phyloP scores from a whole-genome alignment of 1,284 basidiomycete species.

The Ustilago trichophora region DNA sequence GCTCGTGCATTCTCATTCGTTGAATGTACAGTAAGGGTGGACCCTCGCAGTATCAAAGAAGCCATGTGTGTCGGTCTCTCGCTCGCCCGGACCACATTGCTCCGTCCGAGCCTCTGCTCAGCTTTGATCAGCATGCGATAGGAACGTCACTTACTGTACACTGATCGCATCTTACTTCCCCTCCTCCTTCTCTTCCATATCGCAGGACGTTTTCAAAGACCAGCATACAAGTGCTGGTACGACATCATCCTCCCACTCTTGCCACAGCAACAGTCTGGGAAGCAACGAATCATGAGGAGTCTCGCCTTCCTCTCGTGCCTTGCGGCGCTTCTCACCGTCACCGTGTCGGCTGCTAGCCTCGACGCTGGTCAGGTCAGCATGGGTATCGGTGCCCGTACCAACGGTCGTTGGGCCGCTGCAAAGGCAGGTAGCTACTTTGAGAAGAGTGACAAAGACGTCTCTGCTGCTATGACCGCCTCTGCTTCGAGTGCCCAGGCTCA shows the following conservation, averaged over 20 bases:
- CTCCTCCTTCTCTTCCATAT: constrained; percentile 1
- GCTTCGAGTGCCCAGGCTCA: constrained; percentile 16
- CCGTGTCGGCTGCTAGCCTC: constrained; percentile 20
- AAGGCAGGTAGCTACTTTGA: constrained; percentile 15
- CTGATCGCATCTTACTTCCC: neutral
- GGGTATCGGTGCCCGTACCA: constrained; percentile 26
- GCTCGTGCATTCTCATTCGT: constrained; percentile 12
- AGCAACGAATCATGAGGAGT: constrained; percentile 19
- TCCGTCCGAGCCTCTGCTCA: constrained; percentile 1
- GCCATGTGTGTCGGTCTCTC: neutral
- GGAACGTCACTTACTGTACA: too few relatives aligned
- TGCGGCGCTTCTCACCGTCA: constrained; percentile 27
- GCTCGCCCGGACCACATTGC: constrained; percentile 7
- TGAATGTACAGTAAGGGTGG: too few relatives aligned
- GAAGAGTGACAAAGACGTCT: constrained; percentile 1
- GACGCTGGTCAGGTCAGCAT: constrained; percentile 32
- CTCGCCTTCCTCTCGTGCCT: constrained; percentile 37
- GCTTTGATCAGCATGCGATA: constrained; percentile 1
- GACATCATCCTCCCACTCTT: too few relatives aligned
- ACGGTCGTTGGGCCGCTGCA: constrained; percentile 16
- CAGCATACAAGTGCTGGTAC: too few relatives aligned
- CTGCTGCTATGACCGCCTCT: neutral
- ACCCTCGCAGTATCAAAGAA: neutral
- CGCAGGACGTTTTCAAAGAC: too few relatives aligned
- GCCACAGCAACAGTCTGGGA: too few relatives aligned